These are phyloP conservation scores for Recurvomyces mirabilis DNA, from an alignment of 495 filamentous ascomycete species.

Conservation along the genomic window DNA sequence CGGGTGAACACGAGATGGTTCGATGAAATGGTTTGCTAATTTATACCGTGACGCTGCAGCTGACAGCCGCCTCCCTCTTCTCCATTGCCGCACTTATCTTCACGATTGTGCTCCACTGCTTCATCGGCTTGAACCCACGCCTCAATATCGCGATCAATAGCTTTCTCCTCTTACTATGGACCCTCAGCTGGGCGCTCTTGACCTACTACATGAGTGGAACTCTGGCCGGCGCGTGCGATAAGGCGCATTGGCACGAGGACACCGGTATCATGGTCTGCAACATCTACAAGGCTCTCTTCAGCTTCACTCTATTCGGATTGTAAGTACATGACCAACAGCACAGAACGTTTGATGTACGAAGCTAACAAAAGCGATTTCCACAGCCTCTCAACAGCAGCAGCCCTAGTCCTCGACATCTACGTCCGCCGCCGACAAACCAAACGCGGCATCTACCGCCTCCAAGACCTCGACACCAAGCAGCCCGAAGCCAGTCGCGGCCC, in stretches of 20 bases:
- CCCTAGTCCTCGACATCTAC: conserved; percentile 42
- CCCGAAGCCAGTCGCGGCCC: conserved; percentile 14
- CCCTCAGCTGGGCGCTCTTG: conserved; percentile 44
- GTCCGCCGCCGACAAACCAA: conserved; percentile 35
- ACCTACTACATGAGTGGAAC: conserved; percentile 47
- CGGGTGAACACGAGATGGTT: not conserved
- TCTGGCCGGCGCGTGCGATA: conserved; percentile 45
- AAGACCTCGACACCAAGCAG: conserved; percentile 17
- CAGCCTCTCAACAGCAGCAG: conserved; percentile 34
- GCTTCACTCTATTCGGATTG: conserved; percentile 46
- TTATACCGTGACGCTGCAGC: conserved; percentile 35
- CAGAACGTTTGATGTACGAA: not conserved
- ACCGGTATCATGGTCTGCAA: conserved; percentile 51
- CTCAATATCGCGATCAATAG: conserved; percentile 44
- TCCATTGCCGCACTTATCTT: conserved; percentile 42
- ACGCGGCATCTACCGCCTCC: conserved; percentile 39
- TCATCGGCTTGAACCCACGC: conserved; percentile 44
- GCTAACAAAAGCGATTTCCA: not conserved
- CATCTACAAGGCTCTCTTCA: conserved; percentile 55
- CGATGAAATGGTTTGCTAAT: not conserved
- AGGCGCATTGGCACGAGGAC: conserved; percentile 43
- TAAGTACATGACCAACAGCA: conserved; percentile 12
- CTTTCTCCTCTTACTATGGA: conserved; percentile 45
- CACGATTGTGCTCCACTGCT: conserved; percentile 47
- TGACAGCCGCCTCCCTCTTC: conserved; percentile 43